A percentile compares a stretch with the other conserved stretches of the same genome.
Evolutionary conservation across 148 eudicot genomes (phyloP).

Genomic region (Amaranthus palmeri): DNA sequence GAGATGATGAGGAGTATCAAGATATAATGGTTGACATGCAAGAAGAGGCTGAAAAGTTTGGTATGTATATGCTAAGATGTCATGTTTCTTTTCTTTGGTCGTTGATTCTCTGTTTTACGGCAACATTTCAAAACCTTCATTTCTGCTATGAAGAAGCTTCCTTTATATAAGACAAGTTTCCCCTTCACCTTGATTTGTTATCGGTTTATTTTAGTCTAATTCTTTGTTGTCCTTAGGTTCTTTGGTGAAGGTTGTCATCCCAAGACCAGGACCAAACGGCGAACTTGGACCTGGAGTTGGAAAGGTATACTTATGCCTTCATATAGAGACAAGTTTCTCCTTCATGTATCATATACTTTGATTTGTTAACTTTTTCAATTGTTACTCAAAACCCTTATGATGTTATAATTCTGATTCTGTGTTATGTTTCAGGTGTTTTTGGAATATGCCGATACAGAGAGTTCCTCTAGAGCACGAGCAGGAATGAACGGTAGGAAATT

Average conservation of each 20-base stretch:
- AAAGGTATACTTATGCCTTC: slow-evolving; percentile 81
- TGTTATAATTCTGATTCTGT: neutral
- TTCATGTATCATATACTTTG: too few relatives aligned
- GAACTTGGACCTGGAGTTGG: slow-evolving; percentile 82
- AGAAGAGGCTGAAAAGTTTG: slow-evolving; percentile 74
- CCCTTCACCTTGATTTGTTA: neutral
- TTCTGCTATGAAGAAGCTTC: slow-evolving; percentile 5
- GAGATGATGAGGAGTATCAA: slow-evolving; percentile 77
- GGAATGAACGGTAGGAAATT: slow-evolving; percentile 86
- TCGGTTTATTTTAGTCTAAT: slow-evolving; percentile 1
- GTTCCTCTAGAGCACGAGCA: slow-evolving; percentile 62
- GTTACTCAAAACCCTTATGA: neutral
- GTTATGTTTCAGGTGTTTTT: slow-evolving; percentile 58
- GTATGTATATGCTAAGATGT: slow-evolving; percentile 25
- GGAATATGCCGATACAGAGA: slow-evolving; percentile 71
- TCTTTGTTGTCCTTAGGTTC: slow-evolving; percentile 41
- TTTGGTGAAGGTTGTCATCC: slow-evolving; percentile 73
- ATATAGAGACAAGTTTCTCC: too few relatives aligned
- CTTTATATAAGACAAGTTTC: neutral
- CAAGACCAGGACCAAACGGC: slow-evolving; percentile 73
- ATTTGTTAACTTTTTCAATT: too few relatives aligned
- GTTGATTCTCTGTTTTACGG: slow-evolving; percentile 25
- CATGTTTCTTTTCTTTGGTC: neutral
- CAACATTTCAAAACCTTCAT: neutral
- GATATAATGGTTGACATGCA: slow-evolving; percentile 89